Percentiles rank a stretch among this genome's conserved stretches.
These are phyloP conservation scores for Quercus mongolica DNA, from an alignment of 306 rosid genomes.

Conservation along the genomic window DNA sequence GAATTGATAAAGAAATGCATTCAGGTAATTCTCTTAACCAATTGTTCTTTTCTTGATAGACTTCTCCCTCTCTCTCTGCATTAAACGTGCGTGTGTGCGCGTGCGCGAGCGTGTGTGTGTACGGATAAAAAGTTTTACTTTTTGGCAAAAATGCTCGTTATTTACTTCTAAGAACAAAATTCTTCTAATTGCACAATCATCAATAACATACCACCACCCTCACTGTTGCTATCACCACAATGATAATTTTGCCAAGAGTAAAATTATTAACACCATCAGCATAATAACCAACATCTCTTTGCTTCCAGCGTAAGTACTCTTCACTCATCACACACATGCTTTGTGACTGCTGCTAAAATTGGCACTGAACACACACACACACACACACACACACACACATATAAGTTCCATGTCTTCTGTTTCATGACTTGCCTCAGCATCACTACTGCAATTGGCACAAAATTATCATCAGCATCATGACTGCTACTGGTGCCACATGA, in stretches of 20 bases:
- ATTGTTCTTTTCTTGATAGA: no score
- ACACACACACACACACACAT: no score
- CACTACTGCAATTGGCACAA: not conserved
- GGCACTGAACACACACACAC: not conserved
- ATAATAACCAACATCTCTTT: not conserved
- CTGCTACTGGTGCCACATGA: not conserved
- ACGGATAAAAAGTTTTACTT: no score
- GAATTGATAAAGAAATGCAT: no score
- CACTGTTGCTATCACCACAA: not conserved
- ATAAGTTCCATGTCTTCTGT: not conserved
- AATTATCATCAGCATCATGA: not conserved
- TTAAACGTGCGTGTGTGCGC: no score
- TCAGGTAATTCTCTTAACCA: no score
- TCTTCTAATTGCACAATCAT: no score
- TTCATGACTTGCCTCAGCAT: not conserved
- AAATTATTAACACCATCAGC: not conserved
- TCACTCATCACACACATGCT: not conserved
- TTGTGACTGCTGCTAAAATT: not conserved
- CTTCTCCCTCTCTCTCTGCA: no score
- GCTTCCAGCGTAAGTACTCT: not conserved
- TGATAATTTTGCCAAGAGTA: not conserved
- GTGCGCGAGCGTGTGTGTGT: no score
- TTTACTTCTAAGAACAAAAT: no score
- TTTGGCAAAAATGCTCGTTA: no score
- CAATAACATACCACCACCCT: no score